Evolutionary conservation across 2,329 filamentous ascomycete species (phyloP), one percentile per base, ranked within the genome.

Genomic region (Beauveria varroae): DNA sequence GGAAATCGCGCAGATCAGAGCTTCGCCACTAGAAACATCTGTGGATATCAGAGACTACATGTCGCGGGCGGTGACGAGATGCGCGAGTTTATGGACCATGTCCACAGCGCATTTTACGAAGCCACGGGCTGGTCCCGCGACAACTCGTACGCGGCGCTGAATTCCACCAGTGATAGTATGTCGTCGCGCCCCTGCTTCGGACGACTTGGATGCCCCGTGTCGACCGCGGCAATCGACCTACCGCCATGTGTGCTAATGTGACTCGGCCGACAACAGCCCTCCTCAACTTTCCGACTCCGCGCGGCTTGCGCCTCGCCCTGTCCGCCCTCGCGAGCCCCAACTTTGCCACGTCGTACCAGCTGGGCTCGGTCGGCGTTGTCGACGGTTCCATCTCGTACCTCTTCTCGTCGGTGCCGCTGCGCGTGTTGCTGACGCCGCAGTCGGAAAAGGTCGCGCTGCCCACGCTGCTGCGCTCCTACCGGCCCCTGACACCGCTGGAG

Each of bases 331-430:
- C 93, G 8, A 93, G 93, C 20, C 88, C 91, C 9, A 91, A 96
- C 73, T 97, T 98, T 69, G 93, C 93, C 26, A 96, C 93, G 18
- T 93, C 92, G 43, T 99, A 99, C 75, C 89, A 91, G 47, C 84
- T 99, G 50, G 91, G 92, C 63, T 96, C 88, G 47, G 84, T 96
- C 18, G 95, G 93, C 63, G 82, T 96, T 41, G 93, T 99, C 57
- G 93, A 98, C 76, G 95, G 95, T 72, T 96, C 92, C n/a, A 84
- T 99, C 62, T 96, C 93, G 16, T 99, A 98, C 76, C 85, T 99
- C 59, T 98, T 96, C 78, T 96, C 92, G 54, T 96, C 91, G 3
- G 81, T 95, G 9, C 87, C 91, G 14, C 82, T 98, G 61, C 77
- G 80, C 44, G 80, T 87, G 57, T 77, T 84, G 77, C 65, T 91